Percentiles rank a stretch among this genome's conserved stretches.
phyloP scores from a whole-genome alignment of 768 basidiomycete genomes.

The Russula sp. region DNA sequence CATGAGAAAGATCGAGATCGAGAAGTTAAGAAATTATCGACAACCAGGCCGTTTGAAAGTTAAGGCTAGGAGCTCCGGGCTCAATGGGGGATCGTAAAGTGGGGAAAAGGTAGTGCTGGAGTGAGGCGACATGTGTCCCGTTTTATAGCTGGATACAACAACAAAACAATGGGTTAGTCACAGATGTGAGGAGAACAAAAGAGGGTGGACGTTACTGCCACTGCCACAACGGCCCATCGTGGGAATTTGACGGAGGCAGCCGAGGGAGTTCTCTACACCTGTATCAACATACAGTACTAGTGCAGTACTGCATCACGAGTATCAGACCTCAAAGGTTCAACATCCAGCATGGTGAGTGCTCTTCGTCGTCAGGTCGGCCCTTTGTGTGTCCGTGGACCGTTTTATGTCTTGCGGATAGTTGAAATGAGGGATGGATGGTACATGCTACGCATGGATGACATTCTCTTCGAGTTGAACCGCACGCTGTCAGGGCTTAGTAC shows the following conservation, averaged over 20 bases:
- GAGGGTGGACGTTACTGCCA: not conserved
- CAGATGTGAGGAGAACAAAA: conserved; percentile 7
- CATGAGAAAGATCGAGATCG: not conserved
- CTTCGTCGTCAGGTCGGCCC: conserved; percentile 8
- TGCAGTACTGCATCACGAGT: conserved; percentile 8
- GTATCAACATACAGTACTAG: conserved; percentile 23
- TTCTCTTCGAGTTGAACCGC: not conserved
- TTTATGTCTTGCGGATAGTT: conserved; percentile 11
- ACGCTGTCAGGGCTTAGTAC: not conserved
- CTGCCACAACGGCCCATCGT: not conserved
- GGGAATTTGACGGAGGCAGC: conserved; percentile 20
- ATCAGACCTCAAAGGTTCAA: conserved; percentile 2
- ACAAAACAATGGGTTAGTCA: not conserved
- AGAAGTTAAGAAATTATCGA: conserved; percentile 5
- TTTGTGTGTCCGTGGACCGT: not conserved
- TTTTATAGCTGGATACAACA: conserved; percentile 17
- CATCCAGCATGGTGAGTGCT: conserved; percentile 40
- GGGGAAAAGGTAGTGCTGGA: not conserved
- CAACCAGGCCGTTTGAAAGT: conserved; percentile 8
- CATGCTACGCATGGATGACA: conserved; percentile 32
- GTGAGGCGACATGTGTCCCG: not conserved
- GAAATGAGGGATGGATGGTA: conserved; percentile 37
- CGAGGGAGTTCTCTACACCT: conserved; percentile 16
- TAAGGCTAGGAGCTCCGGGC: conserved; percentile 25
- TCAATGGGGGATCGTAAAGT: conserved; percentile 3